Percentiles rank a stretch among this genome's conserved stretches.
Evolutionary conservation across 495 filamentous ascomycete genomes (phyloP).

Genomic region (Hypoxylon crocopeplum): DNA sequence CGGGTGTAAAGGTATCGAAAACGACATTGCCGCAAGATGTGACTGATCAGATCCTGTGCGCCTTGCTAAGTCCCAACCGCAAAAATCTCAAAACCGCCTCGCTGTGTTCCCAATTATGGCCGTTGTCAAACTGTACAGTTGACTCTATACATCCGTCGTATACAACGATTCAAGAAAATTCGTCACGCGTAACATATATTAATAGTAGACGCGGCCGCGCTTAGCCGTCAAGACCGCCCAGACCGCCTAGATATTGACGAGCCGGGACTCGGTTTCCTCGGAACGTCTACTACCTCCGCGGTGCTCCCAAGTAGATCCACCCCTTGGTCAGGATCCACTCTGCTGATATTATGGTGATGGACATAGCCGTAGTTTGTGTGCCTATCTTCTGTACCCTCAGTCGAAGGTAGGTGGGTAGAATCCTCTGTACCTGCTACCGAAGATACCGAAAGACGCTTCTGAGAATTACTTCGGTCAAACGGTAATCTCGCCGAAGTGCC

Average conservation of each 20-base stretch:
- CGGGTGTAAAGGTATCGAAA: conserved; percentile 19
- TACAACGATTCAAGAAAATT: conserved; percentile 38
- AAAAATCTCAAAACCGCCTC: conserved; percentile 31
- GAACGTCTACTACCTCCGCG: conserved; percentile 58
- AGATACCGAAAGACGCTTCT: conserved; percentile 57
- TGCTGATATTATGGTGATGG: conserved; percentile 68
- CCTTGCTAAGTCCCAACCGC: conserved; percentile 34
- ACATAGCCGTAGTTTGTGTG: conserved; percentile 76
- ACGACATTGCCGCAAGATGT: conserved; percentile 24
- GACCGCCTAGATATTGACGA: conserved; percentile 29
- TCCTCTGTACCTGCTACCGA: conserved; percentile 56
- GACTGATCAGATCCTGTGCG: conserved; percentile 35
- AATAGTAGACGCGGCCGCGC: not conserved
- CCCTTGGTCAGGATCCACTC: conserved; percentile 56
- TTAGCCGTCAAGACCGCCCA: not conserved
- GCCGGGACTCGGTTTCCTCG: conserved; percentile 29
- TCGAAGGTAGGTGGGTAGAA: conserved; percentile 43
- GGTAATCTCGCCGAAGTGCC: conserved; percentile 59
- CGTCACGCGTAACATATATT: conserved; percentile 35
- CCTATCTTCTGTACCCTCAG: conserved; percentile 53
- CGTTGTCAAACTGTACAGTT: conserved; percentile 3
- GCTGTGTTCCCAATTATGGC: conserved; percentile 29
- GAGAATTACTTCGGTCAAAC: conserved; percentile 64
- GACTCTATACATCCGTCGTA: conserved; percentile 38
- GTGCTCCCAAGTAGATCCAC: conserved; percentile 52